phyloP scores from a whole-genome alignment of 2,329 filamentous ascomycete species.

The Cercospora sp. region DNA sequence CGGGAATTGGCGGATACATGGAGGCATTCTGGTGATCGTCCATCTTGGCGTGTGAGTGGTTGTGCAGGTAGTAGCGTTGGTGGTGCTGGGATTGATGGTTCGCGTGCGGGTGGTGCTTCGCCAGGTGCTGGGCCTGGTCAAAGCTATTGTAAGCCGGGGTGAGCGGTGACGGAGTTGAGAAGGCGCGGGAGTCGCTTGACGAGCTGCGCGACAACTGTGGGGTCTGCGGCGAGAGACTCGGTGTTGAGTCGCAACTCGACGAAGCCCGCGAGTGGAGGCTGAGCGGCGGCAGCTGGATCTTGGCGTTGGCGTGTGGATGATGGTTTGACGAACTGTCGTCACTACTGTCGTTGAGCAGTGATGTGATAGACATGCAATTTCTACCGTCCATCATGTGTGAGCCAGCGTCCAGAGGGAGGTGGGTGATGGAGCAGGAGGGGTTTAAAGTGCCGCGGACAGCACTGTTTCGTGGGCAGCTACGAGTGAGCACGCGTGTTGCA shows the following conservation, averaged over 20 bases:
- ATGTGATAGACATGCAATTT: conserved; percentile 48
- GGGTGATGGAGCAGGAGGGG: conserved; percentile 11
- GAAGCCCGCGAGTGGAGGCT: conserved; percentile 27
- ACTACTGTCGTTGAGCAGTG: conserved; percentile 52
- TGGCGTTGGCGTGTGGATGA: conserved; percentile 19
- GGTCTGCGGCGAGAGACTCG: conserved; percentile 49
- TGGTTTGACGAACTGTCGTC: conserved; percentile 24
- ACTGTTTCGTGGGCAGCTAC: neutral
- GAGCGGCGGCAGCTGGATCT: conserved; percentile 31
- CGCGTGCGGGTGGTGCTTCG: conserved; percentile 26
- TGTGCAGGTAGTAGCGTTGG: conserved; percentile 25
- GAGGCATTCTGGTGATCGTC: conserved; percentile 36
- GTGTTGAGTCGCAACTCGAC: conserved; percentile 49
- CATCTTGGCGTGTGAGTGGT: conserved; percentile 34
- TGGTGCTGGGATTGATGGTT: conserved; percentile 22
- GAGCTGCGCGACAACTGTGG: conserved; percentile 49
- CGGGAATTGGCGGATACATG: conserved; percentile 42
- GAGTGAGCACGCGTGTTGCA: neutral
- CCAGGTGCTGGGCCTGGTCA: conserved; percentile 25
- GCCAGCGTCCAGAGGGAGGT: conserved; percentile 28
- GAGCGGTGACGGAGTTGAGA: conserved; percentile 49
- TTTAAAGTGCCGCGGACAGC: neutral
- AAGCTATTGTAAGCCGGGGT: conserved; percentile 45
- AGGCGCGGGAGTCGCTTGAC: conserved; percentile 48
- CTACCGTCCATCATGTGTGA: conserved; percentile 52